Evolutionary conservation across 257 asterid genomes (phyloP).

Genomic region (Henckelia pumila): DNA sequence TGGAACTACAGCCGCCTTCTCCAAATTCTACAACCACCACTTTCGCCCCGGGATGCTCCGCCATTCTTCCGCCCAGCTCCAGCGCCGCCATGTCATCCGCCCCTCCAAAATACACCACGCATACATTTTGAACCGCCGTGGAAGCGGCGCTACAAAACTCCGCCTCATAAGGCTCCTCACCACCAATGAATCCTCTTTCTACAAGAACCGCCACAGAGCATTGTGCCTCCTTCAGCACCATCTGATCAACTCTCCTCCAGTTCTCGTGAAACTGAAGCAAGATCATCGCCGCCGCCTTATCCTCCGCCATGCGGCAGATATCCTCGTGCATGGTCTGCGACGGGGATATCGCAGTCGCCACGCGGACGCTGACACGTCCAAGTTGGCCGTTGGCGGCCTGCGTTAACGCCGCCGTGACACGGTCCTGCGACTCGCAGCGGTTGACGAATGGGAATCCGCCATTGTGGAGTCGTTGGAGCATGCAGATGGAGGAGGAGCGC

Average conservation of each 20-base stretch:
- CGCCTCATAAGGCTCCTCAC: conserved; percentile 6
- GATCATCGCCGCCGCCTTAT: conserved; percentile 32
- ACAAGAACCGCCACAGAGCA: conserved; percentile 43
- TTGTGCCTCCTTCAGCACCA: conserved; percentile 36
- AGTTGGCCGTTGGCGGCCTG: conserved; percentile 31
- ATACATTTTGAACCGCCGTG: conserved; percentile 33
- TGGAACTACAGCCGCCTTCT: background rate
- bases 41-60: conserved; percentile 44
- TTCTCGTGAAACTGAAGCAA: conserved; percentile 42
- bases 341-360: conserved; percentile 33
- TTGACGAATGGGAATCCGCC: conserved; percentile 42
- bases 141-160: background rate
- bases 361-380: conserved; percentile 29
- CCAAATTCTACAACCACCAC: conserved; percentile 38
- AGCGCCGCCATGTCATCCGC: conserved; percentile 47
- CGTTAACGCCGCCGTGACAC: conserved; percentile 8
- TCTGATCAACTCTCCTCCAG: conserved; percentile 38
- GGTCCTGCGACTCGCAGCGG: conserved; percentile 32
- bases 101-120: conserved; percentile 54
- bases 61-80: conserved; percentile 50
- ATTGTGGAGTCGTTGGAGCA: conserved; percentile 38
- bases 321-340: conserved; percentile 47
- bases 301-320: conserved; percentile 42
- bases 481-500: conserved; percentile 51
- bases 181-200: conserved; percentile 41